phyloP scores from a whole-genome alignment of 2,329 filamentous ascomycete species.

The Aspergillus costaricaensis region DNA sequence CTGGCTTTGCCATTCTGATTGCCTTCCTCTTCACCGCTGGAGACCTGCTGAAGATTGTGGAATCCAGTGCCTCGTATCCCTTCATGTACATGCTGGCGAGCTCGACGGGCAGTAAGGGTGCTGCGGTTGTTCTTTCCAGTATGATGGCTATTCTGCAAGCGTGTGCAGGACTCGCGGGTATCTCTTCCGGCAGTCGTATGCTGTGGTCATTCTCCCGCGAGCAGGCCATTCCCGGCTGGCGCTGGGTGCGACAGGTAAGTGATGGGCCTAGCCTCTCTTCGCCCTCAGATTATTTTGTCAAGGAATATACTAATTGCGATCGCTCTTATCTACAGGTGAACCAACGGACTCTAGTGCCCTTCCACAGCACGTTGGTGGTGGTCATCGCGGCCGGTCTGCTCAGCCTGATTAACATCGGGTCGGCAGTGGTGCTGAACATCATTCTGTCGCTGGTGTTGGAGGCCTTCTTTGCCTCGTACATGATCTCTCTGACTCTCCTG shows the following conservation, averaged over 20 bases:
- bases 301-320: too few species aligned
- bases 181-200: conserved; percentile 37
- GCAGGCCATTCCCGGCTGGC: conserved; percentile 36
- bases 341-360: conserved; percentile 19
- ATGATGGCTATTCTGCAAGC: conserved; percentile 34
- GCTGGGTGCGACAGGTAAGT: conserved; percentile 5
- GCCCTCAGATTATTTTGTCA: too few species aligned
- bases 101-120: conserved; percentile 42
- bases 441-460: conserved; percentile 51
- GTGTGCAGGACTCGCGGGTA: conserved; percentile 33
- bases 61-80: conserved; percentile 37
- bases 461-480: conserved; percentile 52
- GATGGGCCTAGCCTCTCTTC: too few species aligned
- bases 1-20: conserved; percentile 41
- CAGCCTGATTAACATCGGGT: conserved; percentile 55
- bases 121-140: conserved; percentile 33
- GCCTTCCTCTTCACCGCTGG: conserved; percentile 40
- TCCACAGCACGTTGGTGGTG: conserved; percentile 29
- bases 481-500: conserved; percentile 48
- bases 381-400: conserved; percentile 37
- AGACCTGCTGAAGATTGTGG: conserved; percentile 34
- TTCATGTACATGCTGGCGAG: conserved; percentile 45
- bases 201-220: conserved; percentile 43
- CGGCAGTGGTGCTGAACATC: conserved; percentile 51
- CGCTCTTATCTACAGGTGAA: neutral